A percentile compares a stretch with the other conserved stretches of the same genome.
Evolutionary conservation across 495 filamentous ascomycete species (phyloP).

Genomic region (Annulohypoxylon stygium): DNA sequence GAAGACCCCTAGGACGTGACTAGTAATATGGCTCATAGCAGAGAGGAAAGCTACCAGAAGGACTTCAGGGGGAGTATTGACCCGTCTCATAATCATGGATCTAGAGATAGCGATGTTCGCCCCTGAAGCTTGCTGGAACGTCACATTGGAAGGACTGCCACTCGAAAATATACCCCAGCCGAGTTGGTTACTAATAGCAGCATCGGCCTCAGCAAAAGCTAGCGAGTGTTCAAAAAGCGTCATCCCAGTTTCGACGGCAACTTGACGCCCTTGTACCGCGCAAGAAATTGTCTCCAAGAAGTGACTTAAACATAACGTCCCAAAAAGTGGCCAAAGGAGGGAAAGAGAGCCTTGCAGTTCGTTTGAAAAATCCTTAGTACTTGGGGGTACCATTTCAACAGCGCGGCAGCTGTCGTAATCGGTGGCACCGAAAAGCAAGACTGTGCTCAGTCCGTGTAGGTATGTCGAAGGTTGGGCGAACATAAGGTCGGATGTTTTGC

Average conservation of each 20-base stretch:
- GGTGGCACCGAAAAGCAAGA: constrained; percentile 73
- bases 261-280: constrained; percentile 85
- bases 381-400: constrained; percentile 74
- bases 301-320: constrained; percentile 83
- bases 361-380: constrained; percentile 53
- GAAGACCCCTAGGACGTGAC: constrained; percentile 83
- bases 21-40: constrained; percentile 86
- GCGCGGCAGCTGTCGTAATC: constrained; percentile 79
- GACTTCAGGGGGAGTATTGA: constrained; percentile 90
- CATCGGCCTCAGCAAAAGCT: constrained; percentile 95
- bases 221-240: constrained; percentile 96
- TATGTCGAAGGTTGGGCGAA: constrained; percentile 78
- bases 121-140: constrained; percentile 57
- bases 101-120: constrained; percentile 63
- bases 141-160: constrained; percentile 51
- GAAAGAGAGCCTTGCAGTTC: constrained; percentile 80
- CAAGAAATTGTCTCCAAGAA: constrained; percentile 89
- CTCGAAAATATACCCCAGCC: constrained; percentile 73
- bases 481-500: constrained; percentile 75
- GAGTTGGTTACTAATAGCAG: constrained; percentile 80
- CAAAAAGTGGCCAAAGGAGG: constrained; percentile 89
- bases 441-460: constrained; percentile 75
- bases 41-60: constrained; percentile 89
- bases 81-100: constrained; percentile 68
- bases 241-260: constrained; percentile 91